phyloP scores from a whole-genome alignment of 192 early-diverging fungal species.

The Coemansia sp. region DNA sequence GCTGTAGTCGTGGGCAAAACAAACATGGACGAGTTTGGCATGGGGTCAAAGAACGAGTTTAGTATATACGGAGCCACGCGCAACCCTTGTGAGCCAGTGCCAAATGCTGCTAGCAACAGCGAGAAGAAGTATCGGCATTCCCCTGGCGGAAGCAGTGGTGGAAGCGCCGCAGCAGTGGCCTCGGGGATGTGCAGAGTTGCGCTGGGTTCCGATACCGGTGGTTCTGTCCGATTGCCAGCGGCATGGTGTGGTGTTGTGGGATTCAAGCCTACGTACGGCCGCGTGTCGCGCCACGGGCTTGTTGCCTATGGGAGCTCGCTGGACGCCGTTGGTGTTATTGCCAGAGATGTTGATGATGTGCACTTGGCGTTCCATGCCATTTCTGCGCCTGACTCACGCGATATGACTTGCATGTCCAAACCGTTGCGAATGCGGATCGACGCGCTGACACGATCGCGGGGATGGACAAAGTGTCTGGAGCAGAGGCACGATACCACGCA shows the following conservation, averaged over 20 bases:
- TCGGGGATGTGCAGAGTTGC: constrained; percentile 76
- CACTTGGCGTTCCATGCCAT: constrained; percentile 4
- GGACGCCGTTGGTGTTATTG: constrained; percentile 85
- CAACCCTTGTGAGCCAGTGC: constrained; percentile 20
- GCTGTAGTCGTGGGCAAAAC: constrained; percentile 73
- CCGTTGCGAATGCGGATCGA: constrained; percentile 41
- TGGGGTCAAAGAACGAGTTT: constrained; percentile 65
- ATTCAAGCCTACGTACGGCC: constrained; percentile 91
- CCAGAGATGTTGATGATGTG: constrained; percentile 61
- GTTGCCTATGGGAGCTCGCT: constrained; percentile 84
- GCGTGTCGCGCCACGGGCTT: constrained; percentile 79
- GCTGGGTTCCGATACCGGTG: constrained; percentile 92
- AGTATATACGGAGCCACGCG: constrained; percentile 36
- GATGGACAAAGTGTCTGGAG: constrained; percentile 7
- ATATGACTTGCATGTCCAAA: constrained; percentile 60
- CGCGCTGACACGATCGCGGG: constrained; percentile 2
- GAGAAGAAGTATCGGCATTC: background rate
- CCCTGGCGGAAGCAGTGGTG: constrained; percentile 91
- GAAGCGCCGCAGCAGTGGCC: constrained; percentile 88
- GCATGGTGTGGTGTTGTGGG: constrained; percentile 92
- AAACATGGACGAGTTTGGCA: constrained; percentile 98
- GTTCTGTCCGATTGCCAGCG: constrained; percentile 90
- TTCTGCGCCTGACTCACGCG: constrained; percentile 26
- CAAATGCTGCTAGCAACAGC: background rate
- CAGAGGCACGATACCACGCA: background rate